Base-by-base conservation (phyloP, 768 basidiomycete species). In the Pisolithus microcarpus region DNA sequence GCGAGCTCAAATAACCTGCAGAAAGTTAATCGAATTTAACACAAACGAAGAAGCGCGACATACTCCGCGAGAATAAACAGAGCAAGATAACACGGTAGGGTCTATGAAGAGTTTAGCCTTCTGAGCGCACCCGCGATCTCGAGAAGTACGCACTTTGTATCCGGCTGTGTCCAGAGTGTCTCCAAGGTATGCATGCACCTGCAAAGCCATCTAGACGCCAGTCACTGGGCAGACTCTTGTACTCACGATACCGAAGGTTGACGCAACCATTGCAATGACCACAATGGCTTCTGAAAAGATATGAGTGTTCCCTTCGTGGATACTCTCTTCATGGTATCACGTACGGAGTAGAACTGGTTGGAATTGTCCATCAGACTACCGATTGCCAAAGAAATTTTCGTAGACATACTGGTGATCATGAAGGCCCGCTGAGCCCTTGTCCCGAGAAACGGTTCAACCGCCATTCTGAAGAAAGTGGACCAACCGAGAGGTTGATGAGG, bases 1-100 rank as follows among this genome's bases (percentile, higher is more conserved):
- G 83, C 68, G 6, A 90, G 67, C 59, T 91, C 87, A 54, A 92
- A 92, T 1, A 90, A 51, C 65, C 89, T 91, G 53, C n/a, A 16
- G 49, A 37, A 31, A 34, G 31, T 13, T 10, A 21, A 10, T 64
- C 6, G 7, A 52, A 26, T 19, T 3, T 4, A 24, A 19, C 30
- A 18, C 5, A 8, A 16, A 21, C n/a, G 13, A 42, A 30, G 38
- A 43, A 34, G 44, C 15, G 47, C 37, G 36, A 68, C 79, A 46
- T 63, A 90, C 89, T 87, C 88, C 51, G 86, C 90, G 9, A 92
- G 72, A 23, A 83, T 82, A 64, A 91, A 92, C 7, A 92, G 72
- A 3, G 87, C 87, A 5, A 92, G 79, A 64, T 91, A 92, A 66
- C 89, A 91, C 54, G 88, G 84, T 48, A 91, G 64, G 11, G 89